These are phyloP conservation scores for Spizellomyces sp. DNA, from an alignment of 192 early-diverging fungal species.

Conservation along the genomic window DNA sequence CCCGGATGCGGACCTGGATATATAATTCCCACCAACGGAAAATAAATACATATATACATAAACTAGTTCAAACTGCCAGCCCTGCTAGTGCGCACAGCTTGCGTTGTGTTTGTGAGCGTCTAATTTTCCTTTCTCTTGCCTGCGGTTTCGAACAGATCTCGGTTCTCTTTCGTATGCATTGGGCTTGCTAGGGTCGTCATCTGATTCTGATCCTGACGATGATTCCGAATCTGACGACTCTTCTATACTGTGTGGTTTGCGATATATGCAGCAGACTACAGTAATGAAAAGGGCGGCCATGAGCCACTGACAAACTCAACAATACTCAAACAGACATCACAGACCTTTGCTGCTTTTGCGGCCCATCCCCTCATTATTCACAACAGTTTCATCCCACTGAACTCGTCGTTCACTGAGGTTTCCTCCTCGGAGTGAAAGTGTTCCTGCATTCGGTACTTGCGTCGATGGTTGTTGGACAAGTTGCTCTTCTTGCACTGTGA, in stretches of 20 bases:
- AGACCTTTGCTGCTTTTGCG: conserved; percentile 73
- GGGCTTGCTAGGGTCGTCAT: conserved; percentile 37
- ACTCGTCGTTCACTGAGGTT: conserved; percentile 43
- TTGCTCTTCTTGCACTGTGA: neutral
- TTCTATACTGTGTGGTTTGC: conserved; percentile 53
- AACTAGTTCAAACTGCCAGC: too few relatives aligned
- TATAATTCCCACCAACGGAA: conserved; percentile 47
- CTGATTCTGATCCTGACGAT: conserved; percentile 39
- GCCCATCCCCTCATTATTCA: conserved; percentile 71
- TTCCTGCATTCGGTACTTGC: conserved; percentile 28
- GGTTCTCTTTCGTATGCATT: conserved; percentile 56
- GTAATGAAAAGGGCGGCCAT: neutral
- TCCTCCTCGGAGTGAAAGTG: conserved; percentile 56
- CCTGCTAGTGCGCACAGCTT: conserved; percentile 11
- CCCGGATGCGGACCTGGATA: conserved; percentile 88
- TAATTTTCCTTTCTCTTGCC: conserved; percentile 28
- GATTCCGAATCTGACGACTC: conserved; percentile 16
- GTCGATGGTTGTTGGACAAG: conserved; percentile 4
- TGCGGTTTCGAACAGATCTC: conserved; percentile 30
- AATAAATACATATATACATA: too few relatives aligned
- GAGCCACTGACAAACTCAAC: conserved; percentile 1
- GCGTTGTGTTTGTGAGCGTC: conserved; percentile 1
- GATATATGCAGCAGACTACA: conserved; percentile 75
- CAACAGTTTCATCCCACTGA: conserved; percentile 66
- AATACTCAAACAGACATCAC: neutral